Conservation (phyloP, 2,329 filamentous ascomycete species). For the Xylariaceae sp. region DNA sequence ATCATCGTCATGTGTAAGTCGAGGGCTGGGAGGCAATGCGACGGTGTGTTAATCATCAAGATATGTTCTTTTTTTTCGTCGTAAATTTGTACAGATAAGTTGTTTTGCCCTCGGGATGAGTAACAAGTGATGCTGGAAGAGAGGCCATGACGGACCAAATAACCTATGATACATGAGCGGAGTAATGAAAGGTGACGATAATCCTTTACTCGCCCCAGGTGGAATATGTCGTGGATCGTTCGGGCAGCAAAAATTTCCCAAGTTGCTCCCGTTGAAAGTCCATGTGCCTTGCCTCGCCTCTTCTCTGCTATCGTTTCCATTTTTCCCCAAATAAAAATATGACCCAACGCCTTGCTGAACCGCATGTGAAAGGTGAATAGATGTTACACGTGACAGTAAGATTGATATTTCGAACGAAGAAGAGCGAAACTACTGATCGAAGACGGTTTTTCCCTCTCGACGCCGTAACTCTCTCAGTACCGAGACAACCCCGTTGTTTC, state of each 20-base stretch:
- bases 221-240: conserved; percentile 12
- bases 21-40: not conserved
- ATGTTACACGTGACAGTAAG: conserved; percentile 17
- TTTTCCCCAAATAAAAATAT: conserved; percentile 8
- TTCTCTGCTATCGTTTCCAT: conserved; percentile 15
- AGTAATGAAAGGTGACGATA: conserved; percentile 24
- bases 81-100: conserved; percentile 7
- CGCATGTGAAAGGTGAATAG: conserved; percentile 11
- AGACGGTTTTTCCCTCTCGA: conserved; percentile 36
- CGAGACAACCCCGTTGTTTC: conserved; percentile 53
- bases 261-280: conserved; percentile 4
- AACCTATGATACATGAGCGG: conserved; percentile 27
- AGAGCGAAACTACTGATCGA: conserved; percentile 24
- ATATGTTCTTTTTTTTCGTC: conserved; percentile 4
- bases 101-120: conserved; percentile 1
- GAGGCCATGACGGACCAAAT: conserved; percentile 1
- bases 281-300: conserved; percentile 1
- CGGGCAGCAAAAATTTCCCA: conserved; percentile 1
- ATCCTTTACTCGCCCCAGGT: conserved; percentile 10
- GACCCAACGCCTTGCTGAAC: conserved; percentile 23
- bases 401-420: conserved; percentile 1
- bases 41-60: not conserved
- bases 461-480: conserved; percentile 51
- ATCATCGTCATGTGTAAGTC: not conserved
- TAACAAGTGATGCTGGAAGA: conserved; percentile 1